A percentile compares a stretch with the other conserved stretches of the same genome.
Evolutionary conservation across 2,329 filamentous ascomycete species (phyloP).

Genomic region (Colletotrichum neosansevieriae): DNA sequence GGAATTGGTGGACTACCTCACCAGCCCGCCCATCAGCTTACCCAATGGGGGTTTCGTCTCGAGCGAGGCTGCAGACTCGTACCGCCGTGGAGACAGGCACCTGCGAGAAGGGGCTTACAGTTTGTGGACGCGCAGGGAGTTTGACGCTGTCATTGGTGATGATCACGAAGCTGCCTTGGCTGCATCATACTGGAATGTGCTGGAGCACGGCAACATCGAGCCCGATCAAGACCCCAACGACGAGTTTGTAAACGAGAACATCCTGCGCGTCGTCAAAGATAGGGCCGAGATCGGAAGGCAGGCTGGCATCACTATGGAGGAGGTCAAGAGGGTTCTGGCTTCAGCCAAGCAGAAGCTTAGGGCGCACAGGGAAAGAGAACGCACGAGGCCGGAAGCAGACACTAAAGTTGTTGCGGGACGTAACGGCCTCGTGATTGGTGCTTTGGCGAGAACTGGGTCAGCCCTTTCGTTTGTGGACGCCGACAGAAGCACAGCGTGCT

Average conservation of each 20-base stretch:
- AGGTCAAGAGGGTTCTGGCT: constrained; percentile 76
- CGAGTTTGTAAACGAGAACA: constrained; percentile 95
- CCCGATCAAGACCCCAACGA: constrained; percentile 88
- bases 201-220: constrained; percentile 86
- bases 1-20: constrained; percentile 89
- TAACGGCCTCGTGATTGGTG: constrained; percentile 90
- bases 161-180: constrained; percentile 67
- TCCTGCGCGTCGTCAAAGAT: constrained; percentile 78
- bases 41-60: constrained; percentile 83
- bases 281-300: constrained; percentile 78
- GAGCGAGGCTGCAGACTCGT: constrained; percentile 91
- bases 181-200: constrained; percentile 86
- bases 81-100: constrained; percentile 78
- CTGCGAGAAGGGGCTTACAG: constrained; percentile 95
- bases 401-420: constrained; percentile 89
- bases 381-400: constrained; percentile 82
- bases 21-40: constrained; percentile 75
- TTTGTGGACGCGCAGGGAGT: constrained; percentile 90
- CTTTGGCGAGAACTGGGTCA: constrained; percentile 80
- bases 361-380: constrained; percentile 78
- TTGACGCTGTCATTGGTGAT: constrained; percentile 79
- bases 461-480: constrained; percentile 73
- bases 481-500: constrained; percentile 69
- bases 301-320: constrained; percentile 77
- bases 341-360: constrained; percentile 76